Conservation (phyloP, 1,284 basidiomycete species). For the Ustilago lituana region DNA sequence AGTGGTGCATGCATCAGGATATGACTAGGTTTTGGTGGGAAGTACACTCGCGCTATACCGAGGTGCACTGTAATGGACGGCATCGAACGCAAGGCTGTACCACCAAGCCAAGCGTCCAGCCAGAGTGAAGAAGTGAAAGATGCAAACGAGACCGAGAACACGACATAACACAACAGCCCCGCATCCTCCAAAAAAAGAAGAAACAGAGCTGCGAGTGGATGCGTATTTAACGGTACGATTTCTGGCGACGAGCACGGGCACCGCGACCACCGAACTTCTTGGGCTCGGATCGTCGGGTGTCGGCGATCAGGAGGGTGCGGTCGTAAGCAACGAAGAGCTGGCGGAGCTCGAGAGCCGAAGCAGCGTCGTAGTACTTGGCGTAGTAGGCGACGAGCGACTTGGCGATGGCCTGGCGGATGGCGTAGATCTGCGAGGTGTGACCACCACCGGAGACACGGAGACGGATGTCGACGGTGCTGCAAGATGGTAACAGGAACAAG, state of each 20-base stretch:
- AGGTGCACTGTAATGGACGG: background rate
- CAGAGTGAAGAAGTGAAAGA: conserved; percentile 16
- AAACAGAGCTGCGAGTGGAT: background rate
- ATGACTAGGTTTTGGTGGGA: conserved; percentile 23
- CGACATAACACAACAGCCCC: conserved; percentile 9
- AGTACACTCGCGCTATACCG: too few species aligned
- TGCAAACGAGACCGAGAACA: conserved; percentile 33
- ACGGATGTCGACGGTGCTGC: conserved; percentile 82
- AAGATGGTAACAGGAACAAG: background rate
- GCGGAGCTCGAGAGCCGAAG: conserved; percentile 75
- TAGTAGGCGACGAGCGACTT: conserved; percentile 97
- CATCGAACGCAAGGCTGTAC: conserved; percentile 23
- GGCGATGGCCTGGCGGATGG: conserved; percentile 97
- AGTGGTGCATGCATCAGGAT: conserved; percentile 28
- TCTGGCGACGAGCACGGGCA: conserved; percentile 68
- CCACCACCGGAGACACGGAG: conserved; percentile 99
- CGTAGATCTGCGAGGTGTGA: conserved; percentile 98
- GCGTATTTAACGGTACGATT: conserved; percentile 54
- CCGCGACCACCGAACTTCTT: conserved; percentile 77
- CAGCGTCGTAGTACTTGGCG: conserved; percentile 98
- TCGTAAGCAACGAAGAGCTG: conserved; percentile 66
- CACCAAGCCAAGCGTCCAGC: conserved; percentile 29
- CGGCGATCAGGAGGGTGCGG: conserved; percentile 92
- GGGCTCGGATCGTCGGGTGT: conserved; percentile 97
- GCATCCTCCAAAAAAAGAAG: background rate